A percentile compares a stretch with the other conserved stretches of the same genome.
These are phyloP conservation scores for Lentinula sp. DNA, from an alignment of 768 basidiomycete species.

Conservation along the genomic window DNA sequence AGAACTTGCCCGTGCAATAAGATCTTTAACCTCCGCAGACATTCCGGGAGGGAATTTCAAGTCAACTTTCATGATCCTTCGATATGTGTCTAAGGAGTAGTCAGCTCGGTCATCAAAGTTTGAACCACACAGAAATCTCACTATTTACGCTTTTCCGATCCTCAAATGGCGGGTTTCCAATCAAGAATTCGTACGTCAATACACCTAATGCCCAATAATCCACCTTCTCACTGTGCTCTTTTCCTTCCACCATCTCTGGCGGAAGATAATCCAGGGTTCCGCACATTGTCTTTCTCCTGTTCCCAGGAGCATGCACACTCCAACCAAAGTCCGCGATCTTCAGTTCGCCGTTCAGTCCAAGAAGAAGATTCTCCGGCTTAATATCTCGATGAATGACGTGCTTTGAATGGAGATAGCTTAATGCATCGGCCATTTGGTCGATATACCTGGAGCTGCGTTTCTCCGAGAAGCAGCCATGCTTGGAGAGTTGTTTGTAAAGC, in stretches of 20 bases:
- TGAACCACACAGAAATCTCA: constrained; percentile 24
- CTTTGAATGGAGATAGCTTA: constrained; percentile 87
- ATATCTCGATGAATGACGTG: constrained; percentile 99
- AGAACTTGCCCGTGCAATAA: constrained; percentile 50
- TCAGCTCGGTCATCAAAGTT: background rate
- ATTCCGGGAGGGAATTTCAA: constrained; percentile 56
- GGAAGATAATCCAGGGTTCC: constrained; percentile 96
- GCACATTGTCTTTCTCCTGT: constrained; percentile 85
- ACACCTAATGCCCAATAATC: constrained; percentile 98
- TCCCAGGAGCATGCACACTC: constrained; percentile 94
- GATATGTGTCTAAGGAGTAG: constrained; percentile 67
- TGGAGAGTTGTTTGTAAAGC: constrained; percentile 91
- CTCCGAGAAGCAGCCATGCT: constrained; percentile 83
- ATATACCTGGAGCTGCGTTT: constrained; percentile 85
- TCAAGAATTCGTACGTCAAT: constrained; percentile 92
- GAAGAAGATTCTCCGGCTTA: constrained; percentile 94
- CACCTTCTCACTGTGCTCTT: constrained; percentile 82
- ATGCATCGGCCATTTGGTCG: constrained; percentile 96
- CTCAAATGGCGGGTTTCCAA: constrained; percentile 64
- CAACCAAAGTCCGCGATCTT: constrained; percentile 99
- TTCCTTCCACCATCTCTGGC: constrained; percentile 96
- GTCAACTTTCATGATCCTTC: constrained; percentile 85
- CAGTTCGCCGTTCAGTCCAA: constrained; percentile 93
- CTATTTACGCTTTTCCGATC: constrained; percentile 74
- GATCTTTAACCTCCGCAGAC: constrained; percentile 59